Conservation (phyloP, 371 early-diverging fungal genomes). For the Mortierella sp. region DNA sequence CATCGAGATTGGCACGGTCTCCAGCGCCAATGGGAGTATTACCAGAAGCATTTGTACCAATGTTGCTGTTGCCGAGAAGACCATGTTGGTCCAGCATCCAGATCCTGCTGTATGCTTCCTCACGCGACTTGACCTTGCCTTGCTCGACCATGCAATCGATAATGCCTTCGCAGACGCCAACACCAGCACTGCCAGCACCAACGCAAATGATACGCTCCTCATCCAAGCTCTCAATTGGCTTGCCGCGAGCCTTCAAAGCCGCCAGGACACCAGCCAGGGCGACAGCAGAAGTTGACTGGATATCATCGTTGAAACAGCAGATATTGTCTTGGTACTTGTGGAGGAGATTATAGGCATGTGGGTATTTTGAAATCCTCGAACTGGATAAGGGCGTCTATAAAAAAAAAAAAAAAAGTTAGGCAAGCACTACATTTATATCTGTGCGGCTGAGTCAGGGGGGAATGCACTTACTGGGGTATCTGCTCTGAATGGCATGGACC, state of each 20-base stretch:
- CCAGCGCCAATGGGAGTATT: slow-evolving; percentile 35
- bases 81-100: slow-evolving; percentile 70
- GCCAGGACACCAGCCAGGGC: slow-evolving; percentile 72
- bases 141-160: slow-evolving; percentile 71
- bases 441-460: slow-evolving; percentile 62
- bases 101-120: slow-evolving; percentile 67
- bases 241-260: slow-evolving; percentile 64
- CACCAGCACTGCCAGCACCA: slow-evolving; percentile 77
- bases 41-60: slow-evolving; percentile 14
- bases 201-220: slow-evolving; percentile 70
- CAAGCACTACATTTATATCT: not conserved
- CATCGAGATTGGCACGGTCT: slow-evolving; percentile 60
- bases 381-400: slow-evolving; percentile 44
- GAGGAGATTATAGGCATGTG: slow-evolving; percentile 67
- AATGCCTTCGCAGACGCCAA: slow-evolving; percentile 76
- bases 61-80: slow-evolving; percentile 36
- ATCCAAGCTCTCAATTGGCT: slow-evolving; percentile 37
- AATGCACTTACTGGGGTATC: slow-evolving; percentile 67
- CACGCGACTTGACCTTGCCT: slow-evolving; percentile 64
- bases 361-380: slow-evolving; percentile 53
- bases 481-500: slow-evolving; percentile 66
- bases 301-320: slow-evolving; percentile 78
- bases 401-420: not conserved
- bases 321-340: slow-evolving; percentile 69
- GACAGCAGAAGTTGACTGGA: slow-evolving; percentile 72